Percentiles rank a stretch among this genome's conserved stretches.
Conservation (phyloP, 495 filamentous ascomycete genomes). For the Tetracladium setigerum region DNA sequence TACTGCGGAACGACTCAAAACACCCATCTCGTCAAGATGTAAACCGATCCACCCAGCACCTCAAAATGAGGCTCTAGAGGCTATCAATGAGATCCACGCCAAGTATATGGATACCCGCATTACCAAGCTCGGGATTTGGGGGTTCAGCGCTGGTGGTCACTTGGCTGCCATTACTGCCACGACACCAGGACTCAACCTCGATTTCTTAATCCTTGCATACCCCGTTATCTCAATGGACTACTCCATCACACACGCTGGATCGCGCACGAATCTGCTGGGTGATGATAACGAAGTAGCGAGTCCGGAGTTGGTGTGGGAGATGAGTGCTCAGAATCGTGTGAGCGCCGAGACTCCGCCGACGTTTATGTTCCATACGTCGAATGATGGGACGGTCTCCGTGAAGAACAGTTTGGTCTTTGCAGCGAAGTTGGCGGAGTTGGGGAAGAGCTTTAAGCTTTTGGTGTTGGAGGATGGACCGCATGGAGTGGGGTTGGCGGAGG, state of each 20-base stretch:
- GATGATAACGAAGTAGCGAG: not conserved
- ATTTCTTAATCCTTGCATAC: slow-evolving; percentile 9
- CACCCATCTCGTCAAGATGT: not conserved
- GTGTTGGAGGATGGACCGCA: slow-evolving; percentile 9
- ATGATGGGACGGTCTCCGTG: slow-evolving; percentile 9
- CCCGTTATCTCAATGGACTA: too few relatives aligned
- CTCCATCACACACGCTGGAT: not conserved
- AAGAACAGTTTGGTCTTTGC: slow-evolving; percentile 11
- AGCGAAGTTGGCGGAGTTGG: slow-evolving; percentile 3
- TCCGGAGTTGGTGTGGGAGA: not conserved
- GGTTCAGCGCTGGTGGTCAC: slow-evolving; percentile 14
- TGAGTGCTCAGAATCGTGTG: slow-evolving; percentile 13
- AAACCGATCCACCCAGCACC: slow-evolving; percentile 2
- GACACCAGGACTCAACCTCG: not conserved
- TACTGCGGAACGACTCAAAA: too few relatives aligned
- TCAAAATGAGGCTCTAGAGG: slow-evolving; percentile 3
- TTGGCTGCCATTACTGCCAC: slow-evolving; percentile 14
- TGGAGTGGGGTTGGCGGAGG: not conserved
- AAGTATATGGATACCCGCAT: not conserved
- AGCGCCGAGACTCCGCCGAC: slow-evolving; percentile 9
- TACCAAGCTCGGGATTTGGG: slow-evolving; percentile 9
- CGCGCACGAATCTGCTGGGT: slow-evolving; percentile 6
- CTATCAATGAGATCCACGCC: slow-evolving; percentile 3
- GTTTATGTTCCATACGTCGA: slow-evolving; percentile 13
- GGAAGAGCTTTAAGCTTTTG: slow-evolving; percentile 5